Conservation (phyloP, 345 rosid genomes). For the Hypericum androsaemum region DNA sequence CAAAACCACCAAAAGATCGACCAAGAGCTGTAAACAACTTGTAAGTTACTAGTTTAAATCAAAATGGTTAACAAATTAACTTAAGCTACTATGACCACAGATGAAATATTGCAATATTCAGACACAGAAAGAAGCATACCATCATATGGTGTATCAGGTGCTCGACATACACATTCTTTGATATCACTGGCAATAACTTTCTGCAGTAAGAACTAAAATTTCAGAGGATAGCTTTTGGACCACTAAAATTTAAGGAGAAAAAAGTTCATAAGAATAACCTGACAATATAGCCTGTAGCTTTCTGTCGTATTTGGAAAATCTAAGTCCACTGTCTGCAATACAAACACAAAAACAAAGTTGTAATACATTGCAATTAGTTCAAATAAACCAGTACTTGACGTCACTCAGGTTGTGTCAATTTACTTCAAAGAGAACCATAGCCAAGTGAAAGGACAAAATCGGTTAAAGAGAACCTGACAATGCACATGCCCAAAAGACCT, state of each 20-base stretch:
- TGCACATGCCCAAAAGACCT: too few species aligned
- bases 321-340: constrained; percentile 58
- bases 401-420: too few species aligned
- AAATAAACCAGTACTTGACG: background rate
- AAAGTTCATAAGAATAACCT: constrained; percentile 37
- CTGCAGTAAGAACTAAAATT: constrained; percentile 34
- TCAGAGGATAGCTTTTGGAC: constrained; percentile 13
- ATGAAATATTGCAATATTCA: background rate
- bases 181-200: constrained; percentile 90
- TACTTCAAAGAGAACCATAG: too few species aligned
- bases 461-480: too few species aligned
- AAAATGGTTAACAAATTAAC: too few species aligned
- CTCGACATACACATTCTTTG: constrained; percentile 93
- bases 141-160: constrained; percentile 95
- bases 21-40: too few species aligned
- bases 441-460: too few species aligned
- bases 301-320: constrained; percentile 78
- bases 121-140: constrained; percentile 35
- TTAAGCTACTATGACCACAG: background rate
- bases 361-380: constrained; percentile 4
- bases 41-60: too few species aligned
- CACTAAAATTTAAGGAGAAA: constrained; percentile 5
- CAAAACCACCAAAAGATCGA: too few species aligned
- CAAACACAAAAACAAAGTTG: constrained; percentile 4
- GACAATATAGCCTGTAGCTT: constrained; percentile 83